Percentiles rank a stretch among this genome's conserved stretches.
Evolutionary conservation across 768 basidiomycete species (phyloP).

Genomic region (Psilocybe cyanescens): DNA sequence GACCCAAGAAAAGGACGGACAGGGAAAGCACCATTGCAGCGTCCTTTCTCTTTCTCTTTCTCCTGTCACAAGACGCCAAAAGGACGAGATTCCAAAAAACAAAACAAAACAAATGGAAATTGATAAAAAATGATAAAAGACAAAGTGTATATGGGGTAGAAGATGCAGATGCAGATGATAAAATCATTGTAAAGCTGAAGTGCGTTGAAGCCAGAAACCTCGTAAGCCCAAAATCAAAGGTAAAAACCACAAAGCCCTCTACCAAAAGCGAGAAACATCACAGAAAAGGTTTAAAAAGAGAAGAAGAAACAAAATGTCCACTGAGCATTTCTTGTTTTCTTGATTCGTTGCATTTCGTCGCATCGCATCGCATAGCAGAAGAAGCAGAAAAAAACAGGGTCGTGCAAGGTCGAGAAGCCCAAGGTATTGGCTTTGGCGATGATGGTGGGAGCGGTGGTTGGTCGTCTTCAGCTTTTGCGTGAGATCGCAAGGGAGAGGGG

Average conservation of each 20-base stretch:
- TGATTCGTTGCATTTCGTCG: no score
- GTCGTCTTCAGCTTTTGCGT: background rate
- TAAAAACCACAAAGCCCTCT: background rate
- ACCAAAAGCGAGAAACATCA: background rate
- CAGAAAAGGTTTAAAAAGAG: slow-evolving; percentile 6
- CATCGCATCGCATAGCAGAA: no score
- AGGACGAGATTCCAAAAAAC: slow-evolving; percentile 3
- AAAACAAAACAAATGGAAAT: background rate
- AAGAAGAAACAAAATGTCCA: slow-evolving; percentile 13
- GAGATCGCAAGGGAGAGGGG: background rate
- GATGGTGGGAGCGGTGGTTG: background rate
- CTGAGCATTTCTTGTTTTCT: background rate
- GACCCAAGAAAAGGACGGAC: slow-evolving; percentile 6
- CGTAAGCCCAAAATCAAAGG: background rate
- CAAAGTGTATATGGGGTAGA: background rate
- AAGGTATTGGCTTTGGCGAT: background rate
- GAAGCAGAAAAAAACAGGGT: no score
- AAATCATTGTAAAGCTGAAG: background rate
- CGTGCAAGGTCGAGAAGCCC: background rate
- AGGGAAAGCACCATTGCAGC: slow-evolving; percentile 15
- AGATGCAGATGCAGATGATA: background rate
- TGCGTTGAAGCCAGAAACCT: background rate
- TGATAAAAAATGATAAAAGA: background rate
- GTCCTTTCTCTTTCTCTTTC: background rate
- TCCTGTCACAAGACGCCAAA: background rate